A percentile compares a stretch with the other conserved stretches of the same genome.
Conservation (phyloP, 1,139 yeast genomes). For the Lodderomyces metapsilosis region DNA sequence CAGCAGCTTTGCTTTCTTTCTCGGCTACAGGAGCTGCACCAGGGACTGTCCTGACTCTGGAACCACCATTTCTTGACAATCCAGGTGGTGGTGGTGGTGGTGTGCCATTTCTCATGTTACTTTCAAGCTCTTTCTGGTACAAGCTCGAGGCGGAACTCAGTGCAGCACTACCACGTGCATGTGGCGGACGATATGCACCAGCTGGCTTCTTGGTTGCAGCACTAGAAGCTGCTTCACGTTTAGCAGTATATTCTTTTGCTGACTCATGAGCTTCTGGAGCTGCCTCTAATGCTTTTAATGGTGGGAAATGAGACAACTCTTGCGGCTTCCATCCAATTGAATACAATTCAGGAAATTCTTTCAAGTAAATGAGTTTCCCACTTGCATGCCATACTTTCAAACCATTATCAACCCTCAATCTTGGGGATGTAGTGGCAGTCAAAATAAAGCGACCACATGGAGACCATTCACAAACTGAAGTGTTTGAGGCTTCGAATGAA, state of each 20-base stretch:
- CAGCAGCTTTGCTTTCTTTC: conserved; percentile 60
- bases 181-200: conserved; percentile 96
- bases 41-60: conserved; percentile 35
- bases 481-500: conserved; percentile 87
- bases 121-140: conserved; percentile 55
- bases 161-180: conserved; percentile 58
- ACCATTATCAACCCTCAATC: conserved; percentile 95
- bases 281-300: conserved; percentile 49
- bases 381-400: conserved; percentile 90
- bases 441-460: conserved; percentile 95
- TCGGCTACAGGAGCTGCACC: conserved; percentile 45
- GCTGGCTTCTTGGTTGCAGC: conserved; percentile 54
- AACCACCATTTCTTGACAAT: conserved; percentile 20
- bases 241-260: conserved; percentile 54
- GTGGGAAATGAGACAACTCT: conserved; percentile 57
- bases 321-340: conserved; percentile 90
- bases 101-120: conserved; percentile 20
- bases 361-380: conserved; percentile 75
- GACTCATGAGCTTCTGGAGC: conserved; percentile 70
- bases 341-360: conserved; percentile 78
- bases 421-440: conserved; percentile 96
- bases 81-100: conserved; percentile 18
- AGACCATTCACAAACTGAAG: conserved; percentile 95
- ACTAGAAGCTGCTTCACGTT: conserved; percentile 38
- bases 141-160: conserved; percentile 39